Base-by-base conservation (phyloP, 2,329 filamentous ascomycete genomes). In the Pseudopithomyces chartarum region DNA sequence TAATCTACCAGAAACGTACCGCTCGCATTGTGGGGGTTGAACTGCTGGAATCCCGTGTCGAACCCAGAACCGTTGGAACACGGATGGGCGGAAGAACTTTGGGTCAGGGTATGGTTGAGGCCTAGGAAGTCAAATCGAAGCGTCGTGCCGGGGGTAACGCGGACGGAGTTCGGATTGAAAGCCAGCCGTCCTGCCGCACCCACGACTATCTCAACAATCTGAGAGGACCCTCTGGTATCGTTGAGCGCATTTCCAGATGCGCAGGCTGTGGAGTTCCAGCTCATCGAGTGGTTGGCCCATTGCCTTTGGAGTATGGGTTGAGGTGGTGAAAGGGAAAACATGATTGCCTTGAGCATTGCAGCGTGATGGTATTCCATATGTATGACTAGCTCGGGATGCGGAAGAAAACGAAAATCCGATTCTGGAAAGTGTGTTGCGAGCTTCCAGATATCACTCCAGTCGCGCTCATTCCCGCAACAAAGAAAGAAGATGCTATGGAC, bases 71-170 rank as follows among this genome's bases (percentile, higher is more conserved):
- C 20, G 29, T 53, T 58, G 6, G 26, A 13, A 29, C 56, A 58
- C 32, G 52, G 56, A 33, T 52, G 17, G 1, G 6, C 22, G n/a
- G 50, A 36, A 8, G 40, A 49, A 19, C 52, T 55, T 42, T 52
- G 56, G 10, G 56, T 55, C 6, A 58, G 48, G 7, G 52, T 55
- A 32, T 58, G 52, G 26, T 58, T 58, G 23, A 39, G 26, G 15
- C 46, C 39, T 32, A 58, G 33, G 23, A 58, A 58, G 26, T 58
- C 45, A 20, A 58, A 58, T 36, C 52, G 56, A 38, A 58, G 45
- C 10, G 42, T 48, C 10, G 52, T 58, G 12, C 52, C 56, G 20
- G 17, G 33, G 1, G 47, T 34, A 19, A 52, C 52, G n/a, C 23
- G 47, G 26, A 52, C 17, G 33, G 47, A 58, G 23, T 22, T 39